Evolutionary conservation across 345 rosid species (phyloP).

Genomic region (Brassica juncea): DNA sequence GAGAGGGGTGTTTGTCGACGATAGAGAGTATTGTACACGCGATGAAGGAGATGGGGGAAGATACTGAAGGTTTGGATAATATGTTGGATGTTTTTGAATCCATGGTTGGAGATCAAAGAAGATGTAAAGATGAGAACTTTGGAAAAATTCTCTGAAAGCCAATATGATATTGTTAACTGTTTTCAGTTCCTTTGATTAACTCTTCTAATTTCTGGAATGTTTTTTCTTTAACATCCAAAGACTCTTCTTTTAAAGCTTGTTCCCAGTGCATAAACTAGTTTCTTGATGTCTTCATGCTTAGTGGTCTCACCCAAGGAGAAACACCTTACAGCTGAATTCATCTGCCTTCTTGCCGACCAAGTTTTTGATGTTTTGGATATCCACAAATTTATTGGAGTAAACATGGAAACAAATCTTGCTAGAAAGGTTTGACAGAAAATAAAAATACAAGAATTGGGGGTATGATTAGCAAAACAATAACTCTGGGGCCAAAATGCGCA

Average conservation of each 20-base stretch:
- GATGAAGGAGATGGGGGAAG: constrained; percentile 60
- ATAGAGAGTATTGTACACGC: constrained; percentile 77
- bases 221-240: too few relatives aligned
- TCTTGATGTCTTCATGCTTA: not conserved
- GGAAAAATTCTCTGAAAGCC: constrained; percentile 25
- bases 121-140: constrained; percentile 59
- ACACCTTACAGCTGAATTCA: not conserved
- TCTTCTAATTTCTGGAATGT: too few relatives aligned
- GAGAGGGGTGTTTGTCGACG: constrained; percentile 72
- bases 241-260: too few relatives aligned
- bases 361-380: too few relatives aligned
- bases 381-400: too few relatives aligned
- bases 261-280: too few relatives aligned
- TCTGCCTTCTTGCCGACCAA: not conserved
- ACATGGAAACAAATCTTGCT: too few relatives aligned
- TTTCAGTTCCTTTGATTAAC: too few relatives aligned
- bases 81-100: constrained; percentile 74
- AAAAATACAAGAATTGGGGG: not conserved
- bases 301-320: not conserved
- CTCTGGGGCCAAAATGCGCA: not conserved
- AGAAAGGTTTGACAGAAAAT: too few relatives aligned
- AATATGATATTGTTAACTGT: too few relatives aligned
- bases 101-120: constrained; percentile 80
- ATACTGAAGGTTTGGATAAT: constrained; percentile 51
- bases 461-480: not conserved